Conservation (phyloP, 2,329 filamentous ascomycete genomes). For the Shiraia bambusicola region DNA sequence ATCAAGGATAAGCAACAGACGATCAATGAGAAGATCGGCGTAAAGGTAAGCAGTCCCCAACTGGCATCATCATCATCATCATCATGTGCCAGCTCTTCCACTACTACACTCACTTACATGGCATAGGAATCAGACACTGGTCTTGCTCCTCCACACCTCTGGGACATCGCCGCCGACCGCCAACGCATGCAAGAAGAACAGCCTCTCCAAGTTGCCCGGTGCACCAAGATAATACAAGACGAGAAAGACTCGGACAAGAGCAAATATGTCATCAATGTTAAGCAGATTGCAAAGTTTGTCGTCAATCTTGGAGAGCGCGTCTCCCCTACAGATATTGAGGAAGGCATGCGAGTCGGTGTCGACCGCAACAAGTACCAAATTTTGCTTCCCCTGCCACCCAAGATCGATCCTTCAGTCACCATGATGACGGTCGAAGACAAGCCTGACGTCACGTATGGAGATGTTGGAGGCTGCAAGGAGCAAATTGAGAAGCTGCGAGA, state of each 20-base stretch:
- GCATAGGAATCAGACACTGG: conserved; percentile 93
- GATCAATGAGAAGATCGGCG: conserved; percentile 95
- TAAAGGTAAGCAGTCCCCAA: conserved; percentile 19
- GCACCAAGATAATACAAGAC: conserved; percentile 98
- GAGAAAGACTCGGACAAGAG: conserved; percentile 95
- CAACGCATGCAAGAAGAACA: conserved; percentile 99
- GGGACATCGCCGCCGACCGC: conserved; percentile 96
- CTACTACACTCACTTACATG: conserved; percentile 7
- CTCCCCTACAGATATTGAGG: conserved; percentile 97
- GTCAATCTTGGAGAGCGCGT: conserved; percentile 96
- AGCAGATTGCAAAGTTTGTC: conserved; percentile 99
- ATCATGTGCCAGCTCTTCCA: too few species aligned
- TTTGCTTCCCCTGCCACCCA: conserved; percentile 89
- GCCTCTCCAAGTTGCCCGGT: conserved; percentile 92
- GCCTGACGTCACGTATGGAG: conserved; percentile 97
- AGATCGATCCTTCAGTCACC: conserved; percentile 97
- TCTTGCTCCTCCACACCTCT: conserved; percentile 95
- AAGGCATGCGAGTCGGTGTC: conserved; percentile 97
- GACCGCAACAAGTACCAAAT: conserved; percentile 99
- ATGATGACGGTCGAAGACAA: conserved; percentile 99
- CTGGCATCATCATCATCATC: too few species aligned
- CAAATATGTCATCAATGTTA: conserved; percentile 99
- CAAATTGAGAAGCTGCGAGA: conserved; percentile 99
- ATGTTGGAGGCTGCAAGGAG: conserved; percentile 98
- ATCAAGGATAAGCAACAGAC: conserved; percentile 99